Evolutionary conservation across 2,329 filamentous ascomycete species (phyloP).

Genomic region (Fusarium xyrophilum): DNA sequence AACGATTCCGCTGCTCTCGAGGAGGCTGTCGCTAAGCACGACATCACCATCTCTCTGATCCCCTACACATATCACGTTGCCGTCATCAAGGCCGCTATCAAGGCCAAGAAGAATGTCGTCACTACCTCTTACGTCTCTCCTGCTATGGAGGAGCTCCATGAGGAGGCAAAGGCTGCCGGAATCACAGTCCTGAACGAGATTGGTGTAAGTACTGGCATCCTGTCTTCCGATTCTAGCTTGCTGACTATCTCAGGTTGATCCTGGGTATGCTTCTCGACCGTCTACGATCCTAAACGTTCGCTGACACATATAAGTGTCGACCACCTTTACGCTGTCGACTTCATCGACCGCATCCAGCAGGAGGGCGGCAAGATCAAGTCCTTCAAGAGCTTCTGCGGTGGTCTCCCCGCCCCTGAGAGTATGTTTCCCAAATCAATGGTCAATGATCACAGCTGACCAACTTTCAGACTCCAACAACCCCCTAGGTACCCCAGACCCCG

Average conservation of each 20-base stretch:
- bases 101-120: constrained; percentile 93
- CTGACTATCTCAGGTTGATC: constrained; percentile 29
- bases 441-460: neutral
- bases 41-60: constrained; percentile 82
- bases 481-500: constrained; percentile 54
- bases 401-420: constrained; percentile 68
- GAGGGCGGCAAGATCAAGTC: constrained; percentile 83
- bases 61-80: constrained; percentile 89
- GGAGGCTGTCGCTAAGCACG: constrained; percentile 77
- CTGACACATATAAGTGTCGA: constrained; percentile 26
- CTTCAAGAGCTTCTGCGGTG: constrained; percentile 87
- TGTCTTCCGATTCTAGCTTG: neutral
- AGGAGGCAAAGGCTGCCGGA: constrained; percentile 82
- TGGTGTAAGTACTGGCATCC: constrained; percentile 57
- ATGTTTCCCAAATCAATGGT: neutral
- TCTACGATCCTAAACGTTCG: neutral
- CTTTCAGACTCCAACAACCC: constrained; percentile 76
- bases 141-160: constrained; percentile 88
- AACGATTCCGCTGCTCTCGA: constrained; percentile 78
- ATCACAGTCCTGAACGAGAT: constrained; percentile 99
- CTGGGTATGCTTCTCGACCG: constrained; percentile 24
- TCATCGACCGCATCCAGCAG: constrained; percentile 85
- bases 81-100: constrained; percentile 93
- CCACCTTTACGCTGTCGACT: constrained; percentile 78
- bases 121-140: constrained; percentile 94